Base-by-base conservation (phyloP, 2,329 filamentous ascomycete species). In the Diaporthe helianthi region DNA sequence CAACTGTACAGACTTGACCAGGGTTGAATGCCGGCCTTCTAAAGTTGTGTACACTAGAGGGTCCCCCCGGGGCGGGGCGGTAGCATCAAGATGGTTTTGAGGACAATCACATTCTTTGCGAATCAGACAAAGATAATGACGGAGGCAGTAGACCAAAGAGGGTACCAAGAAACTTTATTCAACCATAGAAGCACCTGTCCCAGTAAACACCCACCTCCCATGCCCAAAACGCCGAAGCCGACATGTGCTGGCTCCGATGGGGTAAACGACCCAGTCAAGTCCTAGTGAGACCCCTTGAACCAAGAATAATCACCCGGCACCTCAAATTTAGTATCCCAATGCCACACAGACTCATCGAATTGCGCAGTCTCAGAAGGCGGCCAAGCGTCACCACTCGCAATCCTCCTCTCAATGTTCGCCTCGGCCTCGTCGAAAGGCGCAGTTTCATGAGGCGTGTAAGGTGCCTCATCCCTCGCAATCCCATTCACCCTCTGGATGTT, bases 51-150 rank as follows among this genome's bases (percentile, higher is more conserved):
- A n/a, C n/a, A n/a, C n/a, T n/a, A n/a, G n/a, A n/a, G n/a, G n/a
- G n/a, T n/a, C n/a, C n/a, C n/a, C n/a, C n/a, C n/a, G 13, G 33
- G 33, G 33, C 10, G 1, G 33, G 9, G 33, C 12, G 33, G 12
- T 12, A 38, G n/a, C n/a, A n/a, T n/a, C n/a, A 15, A 38, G 17
- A 19, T 7, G 17, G 9, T 44, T 44, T 2, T 8, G 17, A 47
- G 9, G 6, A 24, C n/a, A 24, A 7, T 2, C 3, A 4, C 44
- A 46, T 2, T 46, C 22, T 5, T 22, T 13, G 4, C 9, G 3
- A 47, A 1, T 5, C n/a, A 47, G 3, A 3, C 5, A 3, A 9
- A n/a, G 3, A 47, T 1, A 13, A 2, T 13, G 13, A 4, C 1
- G 3, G 1, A 47, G n/a, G 44, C 9, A n/a, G 24, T 24, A 4